Conservation (phyloP, 495 filamentous ascomycete species). For the Patellaria atrata region DNA sequence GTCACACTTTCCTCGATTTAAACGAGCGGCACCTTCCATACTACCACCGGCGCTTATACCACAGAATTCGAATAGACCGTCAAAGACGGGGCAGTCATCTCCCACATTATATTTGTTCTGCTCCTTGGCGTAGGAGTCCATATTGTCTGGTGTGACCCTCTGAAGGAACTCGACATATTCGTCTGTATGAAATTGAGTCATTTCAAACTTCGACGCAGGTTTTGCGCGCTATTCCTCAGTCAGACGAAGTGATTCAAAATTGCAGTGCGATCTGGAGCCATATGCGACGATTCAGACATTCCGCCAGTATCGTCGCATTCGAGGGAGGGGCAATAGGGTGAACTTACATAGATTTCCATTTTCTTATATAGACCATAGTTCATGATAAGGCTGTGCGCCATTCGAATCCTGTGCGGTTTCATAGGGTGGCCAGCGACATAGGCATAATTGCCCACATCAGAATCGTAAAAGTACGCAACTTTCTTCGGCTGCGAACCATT, state of each 20-base stretch:
- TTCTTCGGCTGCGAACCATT: conserved; percentile 37
- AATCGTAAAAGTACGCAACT: conserved; percentile 95
- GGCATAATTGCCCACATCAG: conserved; percentile 92
- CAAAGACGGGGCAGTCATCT: conserved; percentile 95
- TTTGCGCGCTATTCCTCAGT: conserved; percentile 64
- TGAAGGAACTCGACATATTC: conserved; percentile 98
- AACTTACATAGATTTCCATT: conserved; percentile 93
- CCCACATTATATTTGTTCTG: conserved; percentile 96
- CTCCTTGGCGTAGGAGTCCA: conserved; percentile 85
- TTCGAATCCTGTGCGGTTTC: conserved; percentile 96
- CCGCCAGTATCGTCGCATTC: not conserved
- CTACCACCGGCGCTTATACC: conserved; percentile 93
- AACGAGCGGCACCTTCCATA: conserved; percentile 87
- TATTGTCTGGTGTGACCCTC: conserved; percentile 95
- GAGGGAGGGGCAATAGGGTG: conserved; percentile 1
- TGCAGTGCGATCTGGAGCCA: not conserved
- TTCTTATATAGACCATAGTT: conserved; percentile 97
- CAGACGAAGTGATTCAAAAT: conserved; percentile 9
- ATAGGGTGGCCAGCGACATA: conserved; percentile 98
- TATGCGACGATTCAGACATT: no score
- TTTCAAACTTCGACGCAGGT: conserved; percentile 86
- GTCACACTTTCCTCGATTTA: conserved; percentile 90
- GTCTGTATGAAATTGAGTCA: conserved; percentile 99
- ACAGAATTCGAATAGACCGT: conserved; percentile 96
- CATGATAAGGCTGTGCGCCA: conserved; percentile 96